phyloP scores from a whole-genome alignment of 805 yeast species.

The Candida michaelii region DNA sequence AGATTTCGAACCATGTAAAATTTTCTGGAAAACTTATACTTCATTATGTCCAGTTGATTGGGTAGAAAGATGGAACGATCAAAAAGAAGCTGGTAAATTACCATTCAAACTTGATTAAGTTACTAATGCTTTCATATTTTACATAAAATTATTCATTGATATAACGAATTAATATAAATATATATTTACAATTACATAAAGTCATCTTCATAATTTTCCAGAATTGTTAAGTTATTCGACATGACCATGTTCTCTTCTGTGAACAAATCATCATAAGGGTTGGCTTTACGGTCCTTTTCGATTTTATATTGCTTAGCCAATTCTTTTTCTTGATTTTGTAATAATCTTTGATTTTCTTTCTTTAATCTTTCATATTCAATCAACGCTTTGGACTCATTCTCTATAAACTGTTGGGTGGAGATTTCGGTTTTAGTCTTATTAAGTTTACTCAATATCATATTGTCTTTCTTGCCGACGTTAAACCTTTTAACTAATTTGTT shows the following conservation, averaged over 20 bases:
- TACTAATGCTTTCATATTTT: neutral
- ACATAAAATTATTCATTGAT: neutral
- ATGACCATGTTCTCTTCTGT: conserved; percentile 29
- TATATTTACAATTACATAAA: conserved; percentile 13
- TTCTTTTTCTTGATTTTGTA: conserved; percentile 28
- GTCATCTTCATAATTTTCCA: conserved; percentile 18
- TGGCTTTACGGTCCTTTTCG: conserved; percentile 36
- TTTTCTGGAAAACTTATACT: conserved; percentile 86
- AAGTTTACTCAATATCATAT: conserved; percentile 57
- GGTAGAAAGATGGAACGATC: conserved; percentile 87
- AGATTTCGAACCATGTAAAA: conserved; percentile 96
- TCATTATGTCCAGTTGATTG: conserved; percentile 83
- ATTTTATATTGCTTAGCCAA: conserved; percentile 36
- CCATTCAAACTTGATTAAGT: conserved; percentile 39
- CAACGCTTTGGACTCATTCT: conserved; percentile 28
- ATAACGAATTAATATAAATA: conserved; percentile 11
- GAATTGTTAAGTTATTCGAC: conserved; percentile 13
- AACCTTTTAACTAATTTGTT: conserved; percentile 52
- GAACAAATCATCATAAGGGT: conserved; percentile 37
- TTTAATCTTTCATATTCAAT: conserved; percentile 37
- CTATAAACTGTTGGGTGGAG: conserved; percentile 44
- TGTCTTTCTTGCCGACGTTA: conserved; percentile 56
- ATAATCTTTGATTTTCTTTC: conserved; percentile 37
- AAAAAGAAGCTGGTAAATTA: conserved; percentile 59
- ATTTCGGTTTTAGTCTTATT: conserved; percentile 64